Evolutionary conservation across 208 protist species (phyloP), one percentile per base, ranked within the genome.

Genomic region (Blastocrithidia nonstop): DNA sequence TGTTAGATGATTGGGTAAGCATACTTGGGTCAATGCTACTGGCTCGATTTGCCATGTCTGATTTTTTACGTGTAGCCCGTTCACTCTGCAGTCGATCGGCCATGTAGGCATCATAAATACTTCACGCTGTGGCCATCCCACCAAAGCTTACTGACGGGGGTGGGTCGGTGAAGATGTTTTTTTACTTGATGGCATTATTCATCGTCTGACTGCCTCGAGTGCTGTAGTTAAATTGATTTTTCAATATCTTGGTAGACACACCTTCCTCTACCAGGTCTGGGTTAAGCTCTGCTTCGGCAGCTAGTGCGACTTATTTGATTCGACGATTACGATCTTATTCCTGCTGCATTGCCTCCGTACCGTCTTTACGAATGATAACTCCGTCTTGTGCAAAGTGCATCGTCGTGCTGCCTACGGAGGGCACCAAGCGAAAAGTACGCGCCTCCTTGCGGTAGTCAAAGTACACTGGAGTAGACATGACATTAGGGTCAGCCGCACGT

Each of bases 221-320:
- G 36, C 78, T 93, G 76, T 96, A 98, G 76, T 98, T 98, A 67
- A 98, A 98, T 78, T 97, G 92, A 69, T 98, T 98, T 46, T 95
- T 94, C 7, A 97, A 61, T 40, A 92, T 91, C 45, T 79, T 78
- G 7, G 81, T 93, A 6, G 74, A 75, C 8, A 88, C 69, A 23
- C 75, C 78, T 46, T 88, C 63, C 16, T 91, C 78, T 13, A 86
- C 41, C 26, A 90, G 58, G 25, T 80, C 80, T 11, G 82, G 78
- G 50, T 93, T 94, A 39, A 72, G 70, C 58, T 89, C 78, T 2
- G 86, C 80, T 29, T 80, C 72, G 7, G 75, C 71, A 3, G 75
- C 87, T 21, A 61, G 48, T 46, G 75, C 64, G 6, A 73, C 71
- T 63, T 91, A 74, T 26, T 75, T 50, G 38, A 75, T 42, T 17